Percentiles rank a stretch among this genome's conserved stretches.
Conservation (phyloP, 2,329 filamentous ascomycete genomes). For the Tolypocladium nubicola region DNA sequence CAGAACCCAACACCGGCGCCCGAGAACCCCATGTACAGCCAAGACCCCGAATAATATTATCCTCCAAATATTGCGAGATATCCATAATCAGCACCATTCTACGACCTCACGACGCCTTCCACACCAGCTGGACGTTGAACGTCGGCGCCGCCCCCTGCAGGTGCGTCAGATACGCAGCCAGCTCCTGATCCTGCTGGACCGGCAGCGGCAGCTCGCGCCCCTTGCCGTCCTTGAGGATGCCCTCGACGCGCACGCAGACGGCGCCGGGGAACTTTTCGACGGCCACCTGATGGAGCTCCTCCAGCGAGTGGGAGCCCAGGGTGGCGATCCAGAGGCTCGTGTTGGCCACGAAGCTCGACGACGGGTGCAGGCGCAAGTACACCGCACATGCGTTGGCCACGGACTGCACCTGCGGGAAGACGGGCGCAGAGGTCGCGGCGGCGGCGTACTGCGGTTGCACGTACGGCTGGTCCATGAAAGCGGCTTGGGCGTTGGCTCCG, state of each 20-base stretch:
- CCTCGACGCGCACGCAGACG: slow-evolving; percentile 51
- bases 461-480: slow-evolving; percentile 23
- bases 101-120: slow-evolving; percentile 13
- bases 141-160: slow-evolving; percentile 35
- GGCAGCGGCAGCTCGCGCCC: slow-evolving; percentile 51
- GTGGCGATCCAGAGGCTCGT: slow-evolving; percentile 56
- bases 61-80: background rate
- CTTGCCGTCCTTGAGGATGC: slow-evolving; percentile 48
- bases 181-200: slow-evolving; percentile 61
- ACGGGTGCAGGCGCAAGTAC: slow-evolving; percentile 58
- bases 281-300: slow-evolving; percentile 53
- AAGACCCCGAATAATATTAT: background rate
- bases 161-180: slow-evolving; percentile 61
- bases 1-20: background rate
- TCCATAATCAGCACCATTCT: background rate
- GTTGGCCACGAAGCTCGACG: slow-evolving; percentile 43
- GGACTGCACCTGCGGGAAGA: slow-evolving; percentile 12
- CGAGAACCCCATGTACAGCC: background rate
- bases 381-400: slow-evolving; percentile 36
- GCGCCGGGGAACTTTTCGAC: slow-evolving; percentile 50
- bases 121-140: slow-evolving; percentile 30
- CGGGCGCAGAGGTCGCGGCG: slow-evolving; percentile 11
- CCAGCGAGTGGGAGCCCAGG: slow-evolving; percentile 44
- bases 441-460: slow-evolving; percentile 16
- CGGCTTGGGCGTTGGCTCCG: slow-evolving; percentile 23